These are phyloP conservation scores for Drechslerella coelobrocha DNA, from an alignment of 2,329 filamentous ascomycete species.

Conservation along the genomic window DNA sequence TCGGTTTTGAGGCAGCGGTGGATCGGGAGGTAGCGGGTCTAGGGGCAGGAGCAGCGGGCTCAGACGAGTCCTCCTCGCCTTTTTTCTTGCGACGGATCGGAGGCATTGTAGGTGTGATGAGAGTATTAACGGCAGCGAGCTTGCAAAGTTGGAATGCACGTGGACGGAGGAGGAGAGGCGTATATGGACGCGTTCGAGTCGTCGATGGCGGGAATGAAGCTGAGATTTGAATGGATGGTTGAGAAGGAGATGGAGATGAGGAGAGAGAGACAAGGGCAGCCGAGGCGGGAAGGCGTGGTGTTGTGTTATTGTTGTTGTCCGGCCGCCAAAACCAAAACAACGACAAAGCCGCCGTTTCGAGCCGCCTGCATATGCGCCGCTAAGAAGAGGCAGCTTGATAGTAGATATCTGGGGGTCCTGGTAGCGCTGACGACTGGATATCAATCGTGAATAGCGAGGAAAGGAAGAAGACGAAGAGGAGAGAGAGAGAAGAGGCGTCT, in stretches of 20 bases:
- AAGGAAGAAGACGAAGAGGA: too few relatives aligned
- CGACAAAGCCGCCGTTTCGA: slow-evolving; percentile 16
- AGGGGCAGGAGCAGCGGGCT: slow-evolving; percentile 28
- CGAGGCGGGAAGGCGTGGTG: slow-evolving; percentile 4
- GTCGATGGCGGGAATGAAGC: background rate
- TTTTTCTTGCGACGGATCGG: slow-evolving; percentile 48
- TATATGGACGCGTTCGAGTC: slow-evolving; percentile 18
- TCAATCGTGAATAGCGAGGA: too few relatives aligned
- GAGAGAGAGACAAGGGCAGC: too few relatives aligned
- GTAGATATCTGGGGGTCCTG: too few relatives aligned
- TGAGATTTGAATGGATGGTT: slow-evolving; percentile 1
- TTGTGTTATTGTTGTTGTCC: slow-evolving; percentile 35
- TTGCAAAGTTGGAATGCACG: background rate
- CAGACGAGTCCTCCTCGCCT: slow-evolving; percentile 37
- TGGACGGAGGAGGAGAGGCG: background rate
- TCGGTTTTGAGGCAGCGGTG: slow-evolving; percentile 14
- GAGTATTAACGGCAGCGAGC: background rate
- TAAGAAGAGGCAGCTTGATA: background rate
- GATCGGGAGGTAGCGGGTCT: slow-evolving; percentile 18
- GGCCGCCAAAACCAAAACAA: slow-evolving; percentile 17
- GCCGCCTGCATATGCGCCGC: slow-evolving; percentile 22
- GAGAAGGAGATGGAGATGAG: background rate
- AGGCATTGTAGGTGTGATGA: slow-evolving; percentile 22
- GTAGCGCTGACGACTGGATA: too few relatives aligned
- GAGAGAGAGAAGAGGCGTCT: too few relatives aligned